These are phyloP conservation scores for Picea glauca DNA, from an alignment of 75 land plant genomes.

Conservation along the genomic window DNA sequence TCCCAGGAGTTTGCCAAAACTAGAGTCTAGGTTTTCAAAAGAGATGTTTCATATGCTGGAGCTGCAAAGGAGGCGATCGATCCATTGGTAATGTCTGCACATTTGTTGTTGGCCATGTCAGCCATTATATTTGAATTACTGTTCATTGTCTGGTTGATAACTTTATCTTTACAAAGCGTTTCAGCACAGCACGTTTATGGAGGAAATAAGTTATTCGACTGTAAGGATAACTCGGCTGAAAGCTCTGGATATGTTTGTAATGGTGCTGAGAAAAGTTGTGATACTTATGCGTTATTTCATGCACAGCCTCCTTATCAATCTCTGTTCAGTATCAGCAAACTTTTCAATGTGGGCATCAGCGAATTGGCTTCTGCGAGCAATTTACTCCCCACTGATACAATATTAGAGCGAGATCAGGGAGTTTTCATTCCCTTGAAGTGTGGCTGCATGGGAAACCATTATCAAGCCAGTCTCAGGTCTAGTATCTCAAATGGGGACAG, in stretches of 20 bases:
- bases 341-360: constrained; percentile 36
- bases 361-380: constrained; percentile 28
- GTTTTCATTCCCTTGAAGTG: constrained; percentile 59
- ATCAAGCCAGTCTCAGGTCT: constrained; percentile 40
- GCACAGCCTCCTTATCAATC: constrained; percentile 28
- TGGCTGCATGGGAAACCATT: constrained; percentile 44
- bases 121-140: neutral
- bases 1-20: too few species aligned
- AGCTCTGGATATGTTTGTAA: constrained; percentile 5
- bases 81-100: too few species aligned
- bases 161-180: neutral
- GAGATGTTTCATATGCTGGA: too few species aligned
- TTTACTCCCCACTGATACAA: constrained; percentile 14
- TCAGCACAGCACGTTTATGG: constrained; percentile 2
- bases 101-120: neutral
- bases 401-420: constrained; percentile 31
- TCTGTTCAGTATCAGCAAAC: constrained; percentile 24
- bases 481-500: constrained; percentile 44
- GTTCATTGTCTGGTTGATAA: neutral
- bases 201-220: constrained; percentile 6
- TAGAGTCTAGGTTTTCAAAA: too few species aligned
- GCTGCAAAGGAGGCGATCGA: too few species aligned
- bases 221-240: neutral
- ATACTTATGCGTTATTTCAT: constrained; percentile 30
- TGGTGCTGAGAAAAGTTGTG: constrained; percentile 13